Conservation (phyloP, 2,329 filamentous ascomycete genomes). For the Aureobasidium sp. region DNA sequence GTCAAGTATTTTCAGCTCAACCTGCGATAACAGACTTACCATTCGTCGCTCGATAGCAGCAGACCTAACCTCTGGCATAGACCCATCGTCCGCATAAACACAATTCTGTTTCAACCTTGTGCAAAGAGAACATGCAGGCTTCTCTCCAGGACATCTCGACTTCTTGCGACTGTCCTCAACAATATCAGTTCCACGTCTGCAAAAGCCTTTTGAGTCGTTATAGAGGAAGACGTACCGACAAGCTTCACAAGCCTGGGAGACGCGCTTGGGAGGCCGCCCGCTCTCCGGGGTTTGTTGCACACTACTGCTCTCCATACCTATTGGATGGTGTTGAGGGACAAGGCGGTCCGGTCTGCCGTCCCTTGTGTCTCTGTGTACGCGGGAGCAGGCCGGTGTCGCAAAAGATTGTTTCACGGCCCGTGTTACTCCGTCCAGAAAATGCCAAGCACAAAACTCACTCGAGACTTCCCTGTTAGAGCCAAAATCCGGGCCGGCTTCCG, state of each 20-base stretch:
- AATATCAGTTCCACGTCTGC: background rate
- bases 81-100: slow-evolving; percentile 10
- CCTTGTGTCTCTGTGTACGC: background rate
- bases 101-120: slow-evolving; percentile 3
- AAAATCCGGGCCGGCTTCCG: background rate
- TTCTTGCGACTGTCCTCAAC: slow-evolving; percentile 9
- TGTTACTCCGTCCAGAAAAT: background rate
- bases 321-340: slow-evolving; percentile 10
- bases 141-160: slow-evolving; percentile 15
- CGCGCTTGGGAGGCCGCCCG: slow-evolving; percentile 8
- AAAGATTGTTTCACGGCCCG: background rate
- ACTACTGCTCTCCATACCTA: slow-evolving; percentile 2
- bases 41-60: slow-evolving; percentile 12
- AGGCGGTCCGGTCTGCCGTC: background rate
- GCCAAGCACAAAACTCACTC: background rate
- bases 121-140: slow-evolving; percentile 9
- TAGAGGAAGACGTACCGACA: slow-evolving; percentile 1
- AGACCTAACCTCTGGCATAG: slow-evolving; percentile 2
- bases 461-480: background rate
- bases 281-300: slow-evolving; percentile 11
- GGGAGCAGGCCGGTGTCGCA: background rate
- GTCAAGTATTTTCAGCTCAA: background rate
- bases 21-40: background rate
- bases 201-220: background rate
- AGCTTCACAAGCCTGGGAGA: slow-evolving; percentile 11